Evolutionary conservation across 257 asterid genomes (phyloP).

Genomic region (Agastache rugosa): DNA sequence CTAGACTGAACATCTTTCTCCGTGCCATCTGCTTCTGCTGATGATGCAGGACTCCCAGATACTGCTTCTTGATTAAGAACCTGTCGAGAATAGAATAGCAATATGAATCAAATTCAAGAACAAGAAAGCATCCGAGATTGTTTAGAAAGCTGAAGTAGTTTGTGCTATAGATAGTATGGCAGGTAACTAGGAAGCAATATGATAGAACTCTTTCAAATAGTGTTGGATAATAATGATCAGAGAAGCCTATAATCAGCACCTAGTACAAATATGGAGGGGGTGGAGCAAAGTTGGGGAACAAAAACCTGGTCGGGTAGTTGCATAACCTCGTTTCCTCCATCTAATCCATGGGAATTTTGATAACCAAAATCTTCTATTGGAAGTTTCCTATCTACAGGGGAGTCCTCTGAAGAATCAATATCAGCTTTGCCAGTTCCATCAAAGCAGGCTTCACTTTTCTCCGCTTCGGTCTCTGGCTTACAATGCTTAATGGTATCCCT

Average conservation of each 20-base stretch:
- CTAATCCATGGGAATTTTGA: slow-evolving; percentile 38
- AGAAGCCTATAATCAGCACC: slow-evolving; percentile 8
- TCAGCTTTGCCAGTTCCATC: slow-evolving; percentile 29
- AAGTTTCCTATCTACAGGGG: slow-evolving; percentile 42
- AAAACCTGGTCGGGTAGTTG: slow-evolving; percentile 55
- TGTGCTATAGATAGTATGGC: neutral
- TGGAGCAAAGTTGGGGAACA: slow-evolving; percentile 30
- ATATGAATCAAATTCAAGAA: slow-evolving; percentile 32
- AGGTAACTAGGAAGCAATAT: too few species aligned
- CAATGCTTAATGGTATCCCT: slow-evolving; percentile 31
- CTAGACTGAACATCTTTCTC: slow-evolving; percentile 43
- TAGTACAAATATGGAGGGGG: slow-evolving; percentile 8
- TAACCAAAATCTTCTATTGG: slow-evolving; percentile 41
- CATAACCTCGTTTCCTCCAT: slow-evolving; percentile 30
- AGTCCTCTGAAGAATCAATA: slow-evolving; percentile 37
- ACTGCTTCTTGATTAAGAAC: slow-evolving; percentile 42
- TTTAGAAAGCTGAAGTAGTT: neutral
- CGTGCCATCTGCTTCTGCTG: slow-evolving; percentile 39
- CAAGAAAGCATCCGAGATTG: slow-evolving; percentile 3
- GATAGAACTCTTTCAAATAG: neutral
- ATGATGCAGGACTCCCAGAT: slow-evolving; percentile 41
- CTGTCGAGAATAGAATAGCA: slow-evolving; percentile 46
- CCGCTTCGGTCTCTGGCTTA: slow-evolving; percentile 36
- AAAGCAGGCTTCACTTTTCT: slow-evolving; percentile 35
- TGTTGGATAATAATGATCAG: neutral